These are phyloP conservation scores for Telopea speciosissima DNA, from an alignment of 177 flowering plant species.

Conservation along the genomic window DNA sequence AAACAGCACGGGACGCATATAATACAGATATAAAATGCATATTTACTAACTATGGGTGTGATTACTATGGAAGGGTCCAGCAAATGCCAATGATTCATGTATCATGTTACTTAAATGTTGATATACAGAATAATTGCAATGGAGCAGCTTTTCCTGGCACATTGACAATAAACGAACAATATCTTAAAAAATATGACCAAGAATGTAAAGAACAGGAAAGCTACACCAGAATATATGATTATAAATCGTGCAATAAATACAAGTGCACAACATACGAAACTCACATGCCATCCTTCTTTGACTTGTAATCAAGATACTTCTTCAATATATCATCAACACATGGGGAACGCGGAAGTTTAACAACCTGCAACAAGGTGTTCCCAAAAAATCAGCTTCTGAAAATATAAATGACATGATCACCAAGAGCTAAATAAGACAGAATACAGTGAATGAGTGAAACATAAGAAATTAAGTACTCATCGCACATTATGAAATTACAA, in stretches of 20 bases:
- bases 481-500: neutral
- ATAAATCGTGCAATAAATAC: neutral
- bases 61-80: too few species aligned
- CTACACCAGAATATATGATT: neutral
- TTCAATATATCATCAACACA: conserved; percentile 71
- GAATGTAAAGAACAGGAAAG: conserved; percentile 5
- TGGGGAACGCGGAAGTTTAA: conserved; percentile 75
- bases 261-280: conserved; percentile 16
- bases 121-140: too few species aligned
- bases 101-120: too few species aligned
- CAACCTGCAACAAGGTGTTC: conserved; percentile 47
- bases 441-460: neutral
- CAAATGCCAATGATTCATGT: too few species aligned
- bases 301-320: conserved; percentile 58
- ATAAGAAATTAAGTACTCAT: neutral
- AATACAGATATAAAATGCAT: too few species aligned
- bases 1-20: too few species aligned
- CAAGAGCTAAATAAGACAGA: neutral
- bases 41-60: too few species aligned
- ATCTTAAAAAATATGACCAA: neutral
- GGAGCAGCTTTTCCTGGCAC: neutral
- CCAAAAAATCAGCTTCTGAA: neutral
- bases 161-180: neutral
- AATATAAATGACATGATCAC: neutral
- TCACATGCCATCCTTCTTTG: conserved; percentile 71